Percentiles rank a stretch among this genome's conserved stretches.
Conservation (phyloP, 345 rosid species). For the Boechera retrofracta region DNA sequence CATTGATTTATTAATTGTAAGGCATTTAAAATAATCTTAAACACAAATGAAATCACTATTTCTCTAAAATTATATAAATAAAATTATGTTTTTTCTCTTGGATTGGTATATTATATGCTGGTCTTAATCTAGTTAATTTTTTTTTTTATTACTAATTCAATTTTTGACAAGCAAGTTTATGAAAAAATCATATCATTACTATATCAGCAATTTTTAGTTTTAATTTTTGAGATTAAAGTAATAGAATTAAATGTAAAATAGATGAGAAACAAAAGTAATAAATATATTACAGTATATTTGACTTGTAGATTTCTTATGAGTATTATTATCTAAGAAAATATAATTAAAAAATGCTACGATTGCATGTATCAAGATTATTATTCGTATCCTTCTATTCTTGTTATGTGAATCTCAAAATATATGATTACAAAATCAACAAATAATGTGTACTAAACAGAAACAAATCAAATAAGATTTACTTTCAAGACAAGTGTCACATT, state of each 20-base stretch:
- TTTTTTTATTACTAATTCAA: no score
- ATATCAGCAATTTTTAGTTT: not conserved
- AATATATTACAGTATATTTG: not conserved
- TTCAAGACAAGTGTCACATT: constrained; percentile 1
- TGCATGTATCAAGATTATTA: not conserved
- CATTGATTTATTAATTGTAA: no score
- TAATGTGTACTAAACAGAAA: not conserved
- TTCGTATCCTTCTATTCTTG: not conserved
- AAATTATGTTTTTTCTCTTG: no score
- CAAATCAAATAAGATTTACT: not conserved
- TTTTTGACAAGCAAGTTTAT: not conserved
- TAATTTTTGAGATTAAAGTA: not conserved
- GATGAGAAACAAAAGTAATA: not conserved
- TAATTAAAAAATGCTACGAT: not conserved
- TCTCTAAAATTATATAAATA: no score
- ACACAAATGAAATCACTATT: no score
- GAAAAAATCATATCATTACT: not conserved
- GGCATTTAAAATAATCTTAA: no score
- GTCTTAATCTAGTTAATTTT: no score
- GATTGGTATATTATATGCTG: no score
- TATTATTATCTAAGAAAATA: not conserved
- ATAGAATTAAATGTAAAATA: not conserved
- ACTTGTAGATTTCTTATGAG: not conserved
- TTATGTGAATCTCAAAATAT: not conserved
- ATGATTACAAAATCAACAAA: not conserved